Evolutionary conservation across 2,329 filamentous ascomycete species (phyloP).

Genomic region (Niveomyces coronatus): DNA sequence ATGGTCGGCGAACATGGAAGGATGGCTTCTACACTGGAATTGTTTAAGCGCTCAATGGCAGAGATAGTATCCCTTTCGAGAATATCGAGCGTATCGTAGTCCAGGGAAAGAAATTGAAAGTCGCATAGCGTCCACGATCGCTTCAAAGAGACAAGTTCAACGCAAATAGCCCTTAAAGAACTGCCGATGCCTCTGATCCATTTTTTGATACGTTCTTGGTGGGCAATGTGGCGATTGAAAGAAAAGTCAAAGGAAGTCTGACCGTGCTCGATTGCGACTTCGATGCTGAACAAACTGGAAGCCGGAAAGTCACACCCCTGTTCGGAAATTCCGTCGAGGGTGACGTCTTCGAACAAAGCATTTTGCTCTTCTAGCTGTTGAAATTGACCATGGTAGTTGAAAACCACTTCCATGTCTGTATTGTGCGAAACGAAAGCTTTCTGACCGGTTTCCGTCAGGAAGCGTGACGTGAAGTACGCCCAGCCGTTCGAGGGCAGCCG

Average conservation of each 20-base stretch:
- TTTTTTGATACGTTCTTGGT: neutral
- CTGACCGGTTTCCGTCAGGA: conserved; percentile 19
- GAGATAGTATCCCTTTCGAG: neutral
- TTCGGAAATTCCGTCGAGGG: neutral
- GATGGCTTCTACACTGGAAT: neutral
- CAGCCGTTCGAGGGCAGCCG: conserved; percentile 24
- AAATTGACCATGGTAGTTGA: conserved; percentile 35
- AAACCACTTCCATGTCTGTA: conserved; percentile 32
- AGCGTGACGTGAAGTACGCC: conserved; percentile 27
- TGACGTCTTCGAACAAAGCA: neutral
- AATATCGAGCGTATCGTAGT: neutral
- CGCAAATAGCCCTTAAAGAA: neutral
- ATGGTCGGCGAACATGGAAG: neutral
- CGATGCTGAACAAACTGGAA: neutral
- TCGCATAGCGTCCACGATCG: neutral
- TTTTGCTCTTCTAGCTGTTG: conserved; percentile 33
- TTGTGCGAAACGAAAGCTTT: conserved; percentile 23
- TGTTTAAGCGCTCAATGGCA: neutral
- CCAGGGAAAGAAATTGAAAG: neutral
- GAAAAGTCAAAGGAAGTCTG: neutral
- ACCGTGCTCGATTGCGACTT: neutral
- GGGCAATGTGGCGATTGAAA: neutral
- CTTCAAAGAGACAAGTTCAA: neutral
- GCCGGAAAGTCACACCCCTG: neutral
- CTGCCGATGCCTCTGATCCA: neutral